A percentile compares a stretch with the other conserved stretches of the same genome.
Evolutionary conservation across 2,329 filamentous ascomycete species (phyloP).

Genomic region (Penicillium polonicum): DNA sequence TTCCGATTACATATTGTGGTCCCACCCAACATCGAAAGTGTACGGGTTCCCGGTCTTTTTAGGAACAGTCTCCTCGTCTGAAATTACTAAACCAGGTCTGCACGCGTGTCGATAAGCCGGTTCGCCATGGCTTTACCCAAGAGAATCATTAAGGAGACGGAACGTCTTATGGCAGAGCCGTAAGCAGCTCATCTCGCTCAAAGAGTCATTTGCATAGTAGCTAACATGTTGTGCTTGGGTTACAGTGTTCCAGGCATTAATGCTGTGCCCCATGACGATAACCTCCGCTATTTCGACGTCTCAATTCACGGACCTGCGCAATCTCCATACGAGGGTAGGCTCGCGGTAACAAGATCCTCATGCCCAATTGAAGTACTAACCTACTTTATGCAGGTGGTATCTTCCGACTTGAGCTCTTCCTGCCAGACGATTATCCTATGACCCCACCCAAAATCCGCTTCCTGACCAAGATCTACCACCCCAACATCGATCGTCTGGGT

Average conservation of each 20-base stretch:
- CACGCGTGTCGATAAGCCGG: conserved; percentile 23
- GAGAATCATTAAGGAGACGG: conserved; percentile 97
- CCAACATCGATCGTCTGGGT: conserved; percentile 96
- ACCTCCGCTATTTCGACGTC: conserved; percentile 97
- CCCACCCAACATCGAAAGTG: background rate
- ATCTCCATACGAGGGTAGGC: conserved; percentile 86
- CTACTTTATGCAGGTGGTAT: conserved; percentile 61
- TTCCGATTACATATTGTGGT: background rate
- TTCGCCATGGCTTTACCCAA: conserved; percentile 73
- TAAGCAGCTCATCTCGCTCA: conserved; percentile 50
- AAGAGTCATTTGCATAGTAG: background rate
- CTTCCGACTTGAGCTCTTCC: conserved; percentile 95
- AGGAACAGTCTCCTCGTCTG: background rate
- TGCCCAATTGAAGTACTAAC: conserved; percentile 8
- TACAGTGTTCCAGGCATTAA: conserved; percentile 90
- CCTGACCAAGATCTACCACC: conserved; percentile 98
- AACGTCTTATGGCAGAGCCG: conserved; percentile 95
- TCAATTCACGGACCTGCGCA: conserved; percentile 89
- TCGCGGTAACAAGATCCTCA: background rate
- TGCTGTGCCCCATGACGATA: conserved; percentile 92
- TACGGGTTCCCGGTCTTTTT: background rate
- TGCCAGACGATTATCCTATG: conserved; percentile 99
- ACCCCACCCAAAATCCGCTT: conserved; percentile 98
- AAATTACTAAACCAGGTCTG: conserved; percentile 4
- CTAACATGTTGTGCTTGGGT: background rate